Evolutionary conservation across 2,329 filamentous ascomycete genomes (phyloP).

Genomic region (Paraphoma sp.): DNA sequence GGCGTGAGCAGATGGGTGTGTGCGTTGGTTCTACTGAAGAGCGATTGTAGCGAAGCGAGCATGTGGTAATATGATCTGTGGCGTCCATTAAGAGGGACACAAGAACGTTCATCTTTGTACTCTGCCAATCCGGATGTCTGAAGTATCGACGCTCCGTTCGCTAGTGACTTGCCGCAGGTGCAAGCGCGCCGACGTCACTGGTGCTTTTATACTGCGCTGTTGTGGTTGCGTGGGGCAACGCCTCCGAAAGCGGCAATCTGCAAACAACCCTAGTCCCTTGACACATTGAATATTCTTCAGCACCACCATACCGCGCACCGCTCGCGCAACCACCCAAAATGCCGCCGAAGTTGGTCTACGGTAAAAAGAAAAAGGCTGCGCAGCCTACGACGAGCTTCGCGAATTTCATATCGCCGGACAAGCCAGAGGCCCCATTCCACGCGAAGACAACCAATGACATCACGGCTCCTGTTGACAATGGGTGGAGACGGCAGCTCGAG

Average conservation of each 20-base stretch:
- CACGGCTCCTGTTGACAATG: slow-evolving; percentile 1
- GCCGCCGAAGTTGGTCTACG: slow-evolving; percentile 32
- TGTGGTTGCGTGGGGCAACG: slow-evolving; percentile 6
- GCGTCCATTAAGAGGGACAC: no score
- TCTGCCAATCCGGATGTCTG: no score
- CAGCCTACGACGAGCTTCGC: slow-evolving; percentile 36
- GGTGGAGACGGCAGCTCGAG: slow-evolving; percentile 9
- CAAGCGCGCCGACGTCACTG: background rate
- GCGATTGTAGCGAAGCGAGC: background rate
- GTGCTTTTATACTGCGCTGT: background rate
- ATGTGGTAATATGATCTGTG: background rate
- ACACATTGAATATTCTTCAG: slow-evolving; percentile 1
- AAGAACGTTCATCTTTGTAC: no score
- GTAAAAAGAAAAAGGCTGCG: slow-evolving; percentile 32
- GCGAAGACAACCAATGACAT: background rate
- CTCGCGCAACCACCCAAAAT: slow-evolving; percentile 17
- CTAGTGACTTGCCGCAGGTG: no score
- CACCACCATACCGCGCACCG: slow-evolving; percentile 2
- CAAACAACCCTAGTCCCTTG: background rate
- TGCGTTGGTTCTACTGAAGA: background rate
- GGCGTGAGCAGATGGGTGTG: background rate
- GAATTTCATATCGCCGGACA: slow-evolving; percentile 37
- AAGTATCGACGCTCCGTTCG: no score
- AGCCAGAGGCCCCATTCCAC: slow-evolving; percentile 14
- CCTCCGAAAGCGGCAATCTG: slow-evolving; percentile 3